Evolutionary conservation across 2,329 filamentous ascomycete species (phyloP).

Genomic region (Pezizomycotina sp.): DNA sequence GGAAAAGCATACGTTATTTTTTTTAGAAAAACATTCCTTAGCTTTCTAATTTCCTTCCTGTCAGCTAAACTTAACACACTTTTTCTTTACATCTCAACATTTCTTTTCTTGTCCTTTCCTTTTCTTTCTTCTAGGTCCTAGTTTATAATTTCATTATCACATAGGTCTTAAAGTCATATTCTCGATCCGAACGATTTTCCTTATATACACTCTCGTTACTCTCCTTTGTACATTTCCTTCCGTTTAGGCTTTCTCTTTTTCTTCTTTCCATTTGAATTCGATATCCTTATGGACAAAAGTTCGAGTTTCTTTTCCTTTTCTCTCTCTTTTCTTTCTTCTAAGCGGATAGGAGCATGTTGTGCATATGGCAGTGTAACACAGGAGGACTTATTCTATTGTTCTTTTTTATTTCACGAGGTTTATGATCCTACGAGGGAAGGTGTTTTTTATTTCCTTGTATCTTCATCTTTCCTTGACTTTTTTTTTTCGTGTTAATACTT

Average conservation of each 20-base stretch:
- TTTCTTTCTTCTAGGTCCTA: not conserved
- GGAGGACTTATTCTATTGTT: conserved; percentile 3
- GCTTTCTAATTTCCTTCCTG: conserved; percentile 6
- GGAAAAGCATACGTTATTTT: too few species aligned
- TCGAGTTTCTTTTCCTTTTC: not conserved
- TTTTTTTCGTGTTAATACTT: not conserved
- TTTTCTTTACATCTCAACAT: conserved; percentile 3
- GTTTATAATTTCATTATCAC: not conserved
- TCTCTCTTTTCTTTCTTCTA: conserved; percentile 1
- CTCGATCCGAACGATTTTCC: not conserved
- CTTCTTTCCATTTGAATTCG: conserved; percentile 4
- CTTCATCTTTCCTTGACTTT: not conserved
- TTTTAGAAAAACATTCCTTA: too few species aligned
- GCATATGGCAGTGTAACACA: conserved; percentile 6
- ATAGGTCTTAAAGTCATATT: conserved; percentile 1
- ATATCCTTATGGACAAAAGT: conserved; percentile 5
- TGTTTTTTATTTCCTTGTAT: not conserved
- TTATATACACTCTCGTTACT: conserved; percentile 3
- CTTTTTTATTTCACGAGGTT: not conserved
- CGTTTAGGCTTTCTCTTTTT: conserved; percentile 3
- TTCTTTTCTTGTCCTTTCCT: not conserved
- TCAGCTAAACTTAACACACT: conserved; percentile 12
- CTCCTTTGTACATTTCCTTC: conserved; percentile 1
- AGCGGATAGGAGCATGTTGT: conserved; percentile 3
- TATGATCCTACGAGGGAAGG: not conserved